A percentile compares a stretch with the other conserved stretches of the same genome.
Conservation (phyloP, 1,139 yeast species). For the Debaryomyces sp. region DNA sequence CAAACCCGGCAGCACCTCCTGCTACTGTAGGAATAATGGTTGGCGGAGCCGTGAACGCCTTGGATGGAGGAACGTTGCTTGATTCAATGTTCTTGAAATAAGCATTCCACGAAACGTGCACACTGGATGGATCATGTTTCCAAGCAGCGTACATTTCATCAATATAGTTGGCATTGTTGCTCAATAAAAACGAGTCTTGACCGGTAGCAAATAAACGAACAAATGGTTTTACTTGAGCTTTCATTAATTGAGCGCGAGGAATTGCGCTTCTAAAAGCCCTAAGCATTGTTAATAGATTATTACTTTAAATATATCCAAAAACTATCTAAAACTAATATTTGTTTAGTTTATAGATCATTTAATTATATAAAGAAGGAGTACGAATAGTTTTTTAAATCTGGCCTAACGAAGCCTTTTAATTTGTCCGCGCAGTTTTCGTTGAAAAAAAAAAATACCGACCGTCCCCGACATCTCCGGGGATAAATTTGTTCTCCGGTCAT, state of each 20-base stretch:
- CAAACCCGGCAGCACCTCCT: slow-evolving; percentile 68
- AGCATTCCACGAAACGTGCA: slow-evolving; percentile 95
- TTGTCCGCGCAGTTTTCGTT: slow-evolving; percentile 11
- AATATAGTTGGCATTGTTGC: slow-evolving; percentile 87
- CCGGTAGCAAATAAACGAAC: slow-evolving; percentile 32
- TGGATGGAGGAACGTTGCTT: slow-evolving; percentile 65
- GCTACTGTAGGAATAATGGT: slow-evolving; percentile 75
- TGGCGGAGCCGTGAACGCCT: slow-evolving; percentile 91
- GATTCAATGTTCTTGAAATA: slow-evolving; percentile 89
- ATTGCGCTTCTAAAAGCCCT: slow-evolving; percentile 47
- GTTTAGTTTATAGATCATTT: slow-evolving; percentile 9
- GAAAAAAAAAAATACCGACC: slow-evolving; percentile 6
- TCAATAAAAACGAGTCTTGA: slow-evolving; percentile 75
- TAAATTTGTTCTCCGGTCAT: not conserved
- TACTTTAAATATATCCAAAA: slow-evolving; percentile 5
- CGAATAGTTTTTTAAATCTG: not conserved
- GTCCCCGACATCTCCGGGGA: slow-evolving; percentile 10
- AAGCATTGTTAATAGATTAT: slow-evolving; percentile 30
- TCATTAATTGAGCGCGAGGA: slow-evolving; percentile 36
- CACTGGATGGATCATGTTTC: slow-evolving; percentile 86
- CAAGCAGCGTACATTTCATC: slow-evolving; percentile 98
- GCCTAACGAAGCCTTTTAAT: slow-evolving; percentile 9
- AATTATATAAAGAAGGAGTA: slow-evolving; percentile 6
- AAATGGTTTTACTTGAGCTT: slow-evolving; percentile 17
- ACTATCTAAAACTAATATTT: slow-evolving; percentile 6